Conservation (phyloP, 495 filamentous ascomycete species). For the Pyronema domesticum region DNA sequence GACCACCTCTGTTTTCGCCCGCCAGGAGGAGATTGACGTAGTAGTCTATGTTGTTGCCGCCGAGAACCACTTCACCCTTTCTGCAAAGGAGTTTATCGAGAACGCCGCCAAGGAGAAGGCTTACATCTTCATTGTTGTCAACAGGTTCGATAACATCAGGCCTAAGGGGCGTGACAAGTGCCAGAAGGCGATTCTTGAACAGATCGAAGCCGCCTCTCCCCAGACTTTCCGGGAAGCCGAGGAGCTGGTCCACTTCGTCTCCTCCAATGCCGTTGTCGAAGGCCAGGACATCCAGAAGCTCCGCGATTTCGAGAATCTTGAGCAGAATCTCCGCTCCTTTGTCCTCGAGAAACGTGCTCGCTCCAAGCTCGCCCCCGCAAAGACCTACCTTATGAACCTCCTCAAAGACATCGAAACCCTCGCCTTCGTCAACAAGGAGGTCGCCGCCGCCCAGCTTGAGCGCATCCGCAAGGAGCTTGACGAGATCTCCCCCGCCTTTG, state of each 20-base stretch:
- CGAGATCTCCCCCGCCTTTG: constrained; percentile 67
- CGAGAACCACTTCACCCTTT: constrained; percentile 90
- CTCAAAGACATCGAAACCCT: constrained; percentile 67
- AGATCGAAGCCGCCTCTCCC: constrained; percentile 68
- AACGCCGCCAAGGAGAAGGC: constrained; percentile 92
- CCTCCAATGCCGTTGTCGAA: constrained; percentile 87
- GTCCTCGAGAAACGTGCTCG: constrained; percentile 89
- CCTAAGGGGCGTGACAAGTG: constrained; percentile 77
- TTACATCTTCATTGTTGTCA: constrained; percentile 98
- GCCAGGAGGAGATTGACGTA: constrained; percentile 96
- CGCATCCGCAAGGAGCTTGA: constrained; percentile 62
- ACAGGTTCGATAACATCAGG: constrained; percentile 84
- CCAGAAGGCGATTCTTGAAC: constrained; percentile 79
- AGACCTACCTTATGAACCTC: constrained; percentile 89
- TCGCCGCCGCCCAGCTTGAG: constrained; percentile 71
- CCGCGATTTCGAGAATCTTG: constrained; percentile 73
- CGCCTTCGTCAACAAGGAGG: constrained; percentile 71
- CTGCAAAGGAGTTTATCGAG: constrained; percentile 90
- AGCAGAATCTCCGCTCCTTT: constrained; percentile 75
- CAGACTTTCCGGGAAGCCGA: constrained; percentile 80
- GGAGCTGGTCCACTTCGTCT: constrained; percentile 94
- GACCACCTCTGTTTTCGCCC: constrained; percentile 88
- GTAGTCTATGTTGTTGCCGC: constrained; percentile 97
- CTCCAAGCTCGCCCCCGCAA: constrained; percentile 88
- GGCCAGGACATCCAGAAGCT: constrained; percentile 76